phyloP scores from a whole-genome alignment of 2,329 filamentous ascomycete genomes.

The Zymoseptoria pseudotritici region DNA sequence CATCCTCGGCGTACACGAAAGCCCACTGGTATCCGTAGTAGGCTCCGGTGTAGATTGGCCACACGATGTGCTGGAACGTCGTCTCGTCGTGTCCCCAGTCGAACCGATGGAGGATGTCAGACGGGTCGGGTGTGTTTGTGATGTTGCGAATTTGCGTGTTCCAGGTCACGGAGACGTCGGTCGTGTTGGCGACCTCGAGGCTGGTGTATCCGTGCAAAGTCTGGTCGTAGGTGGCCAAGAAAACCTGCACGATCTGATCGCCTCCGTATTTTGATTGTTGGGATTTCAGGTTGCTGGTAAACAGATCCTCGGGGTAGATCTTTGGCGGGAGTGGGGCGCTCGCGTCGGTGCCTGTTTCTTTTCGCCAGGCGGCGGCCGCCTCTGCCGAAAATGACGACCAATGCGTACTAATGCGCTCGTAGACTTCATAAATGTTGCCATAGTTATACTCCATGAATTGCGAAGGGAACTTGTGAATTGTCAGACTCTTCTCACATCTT shows the following conservation, averaged over 20 bases:
- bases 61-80: not conserved
- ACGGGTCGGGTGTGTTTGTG: not conserved
- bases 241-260: not conserved
- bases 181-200: not conserved
- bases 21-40: not conserved
- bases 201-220: not conserved
- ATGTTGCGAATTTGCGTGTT: not conserved
- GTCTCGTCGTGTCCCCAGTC: not conserved
- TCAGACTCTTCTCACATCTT: too few species aligned
- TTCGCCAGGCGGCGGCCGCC: conserved; percentile 2
- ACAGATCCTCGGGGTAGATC: not conserved
- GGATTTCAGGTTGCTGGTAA: not conserved
- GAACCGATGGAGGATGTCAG: not conserved
- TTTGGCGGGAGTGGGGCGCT: not conserved
- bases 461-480: not conserved
- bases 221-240: not conserved
- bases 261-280: not conserved
- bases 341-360: not conserved
- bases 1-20: not conserved
- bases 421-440: not conserved
- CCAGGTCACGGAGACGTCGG: not conserved
- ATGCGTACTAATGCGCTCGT: conserved; percentile 6
- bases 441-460: not conserved
- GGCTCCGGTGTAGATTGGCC: not conserved
- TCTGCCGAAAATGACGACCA: conserved; percentile 3